These are phyloP conservation scores for Russula lepida DNA, from an alignment of 768 basidiomycete genomes.

Conservation along the genomic window DNA sequence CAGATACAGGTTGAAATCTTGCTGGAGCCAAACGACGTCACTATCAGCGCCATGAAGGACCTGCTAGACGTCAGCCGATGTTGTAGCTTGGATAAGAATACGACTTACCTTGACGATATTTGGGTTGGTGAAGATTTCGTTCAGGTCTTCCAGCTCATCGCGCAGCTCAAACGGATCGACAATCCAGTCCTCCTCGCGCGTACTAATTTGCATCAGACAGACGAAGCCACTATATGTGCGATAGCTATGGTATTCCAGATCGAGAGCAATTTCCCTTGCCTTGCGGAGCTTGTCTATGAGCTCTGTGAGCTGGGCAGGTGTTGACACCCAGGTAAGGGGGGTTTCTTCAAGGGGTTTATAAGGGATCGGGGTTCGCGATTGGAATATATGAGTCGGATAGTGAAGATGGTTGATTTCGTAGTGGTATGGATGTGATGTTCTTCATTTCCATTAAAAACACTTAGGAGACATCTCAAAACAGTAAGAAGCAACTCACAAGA, in stretches of 20 bases:
- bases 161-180: constrained; percentile 74
- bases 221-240: constrained; percentile 81
- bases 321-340: constrained; percentile 65
- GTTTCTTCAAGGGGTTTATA: constrained; percentile 56
- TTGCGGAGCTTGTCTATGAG: constrained; percentile 63
- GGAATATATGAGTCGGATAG: constrained; percentile 65
- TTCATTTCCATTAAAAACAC: constrained; percentile 21
- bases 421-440: constrained; percentile 65
- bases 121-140: constrained; percentile 81
- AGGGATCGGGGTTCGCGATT: constrained; percentile 38
- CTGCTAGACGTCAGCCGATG: constrained; percentile 31
- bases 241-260: constrained; percentile 90
- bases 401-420: constrained; percentile 72
- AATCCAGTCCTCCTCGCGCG: constrained; percentile 76
- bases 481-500: not conserved
- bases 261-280: constrained; percentile 79
- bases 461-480: not conserved
- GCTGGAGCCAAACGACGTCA: constrained; percentile 94
- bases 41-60: constrained; percentile 93
- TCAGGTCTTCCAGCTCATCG: constrained; percentile 63
- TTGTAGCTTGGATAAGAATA: not conserved
- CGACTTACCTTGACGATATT: constrained; percentile 67
- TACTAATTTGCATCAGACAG: constrained; percentile 90
- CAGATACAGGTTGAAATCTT: constrained; percentile 88
- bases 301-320: constrained; percentile 40